phyloP scores from a whole-genome alignment of 176 grass and related monocot genomes.

The Ensete ventricosum region DNA sequence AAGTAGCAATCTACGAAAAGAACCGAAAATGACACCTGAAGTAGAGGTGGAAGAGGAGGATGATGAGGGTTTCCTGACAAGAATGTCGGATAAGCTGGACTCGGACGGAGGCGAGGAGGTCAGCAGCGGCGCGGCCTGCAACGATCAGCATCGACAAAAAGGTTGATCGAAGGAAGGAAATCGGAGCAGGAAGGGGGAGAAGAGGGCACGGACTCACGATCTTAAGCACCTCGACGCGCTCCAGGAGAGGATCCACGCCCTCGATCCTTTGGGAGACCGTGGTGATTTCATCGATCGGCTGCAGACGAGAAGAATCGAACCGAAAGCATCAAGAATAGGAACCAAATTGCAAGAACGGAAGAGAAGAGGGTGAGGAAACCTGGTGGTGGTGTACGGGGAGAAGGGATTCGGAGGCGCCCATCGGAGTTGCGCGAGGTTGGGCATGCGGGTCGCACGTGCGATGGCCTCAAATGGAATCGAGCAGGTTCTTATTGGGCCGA shows the following conservation, averaged over 20 bases:
- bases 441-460: too few relatives aligned
- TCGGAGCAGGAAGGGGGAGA: neutral
- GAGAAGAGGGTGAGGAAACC: neutral
- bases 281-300: conserved; percentile 29
- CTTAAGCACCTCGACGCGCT: conserved; percentile 17
- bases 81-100: conserved; percentile 14
- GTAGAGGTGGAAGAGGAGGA: conserved; percentile 1
- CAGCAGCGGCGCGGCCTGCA: conserved; percentile 18
- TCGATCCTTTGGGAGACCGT: conserved; percentile 14
- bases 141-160: neutral
- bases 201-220: neutral
- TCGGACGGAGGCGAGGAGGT: conserved; percentile 4
- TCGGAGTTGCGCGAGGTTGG: neutral
- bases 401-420: conserved; percentile 23
- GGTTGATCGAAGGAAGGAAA: neutral
- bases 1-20: too few relatives aligned
- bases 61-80: conserved; percentile 3
- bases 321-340: neutral
- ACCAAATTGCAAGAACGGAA: neutral
- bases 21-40: neutral
- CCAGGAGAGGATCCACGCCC: conserved; percentile 17
- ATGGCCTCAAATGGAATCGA: too few relatives aligned
- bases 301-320: neutral
- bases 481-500: too few relatives aligned
- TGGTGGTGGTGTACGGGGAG: neutral